Evolutionary conservation across 192 early-diverging fungal genomes (phyloP).

Genomic region (Coemansia sp.): DNA sequence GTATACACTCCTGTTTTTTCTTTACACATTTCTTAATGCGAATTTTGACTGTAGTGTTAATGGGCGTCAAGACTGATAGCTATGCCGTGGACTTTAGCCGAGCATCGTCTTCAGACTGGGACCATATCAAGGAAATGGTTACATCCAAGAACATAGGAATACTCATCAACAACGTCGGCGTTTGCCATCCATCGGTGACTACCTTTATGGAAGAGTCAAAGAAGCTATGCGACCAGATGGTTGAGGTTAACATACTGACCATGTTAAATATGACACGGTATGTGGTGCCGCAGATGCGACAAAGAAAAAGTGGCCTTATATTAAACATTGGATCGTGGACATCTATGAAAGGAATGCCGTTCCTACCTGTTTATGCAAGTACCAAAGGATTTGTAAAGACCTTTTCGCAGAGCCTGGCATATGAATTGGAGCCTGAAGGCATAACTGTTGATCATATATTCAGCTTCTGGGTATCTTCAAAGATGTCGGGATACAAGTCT

Average conservation of each 20-base stretch:
- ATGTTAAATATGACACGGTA: slow-evolving; percentile 77
- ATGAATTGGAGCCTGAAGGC: slow-evolving; percentile 70
- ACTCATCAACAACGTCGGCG: slow-evolving; percentile 90
- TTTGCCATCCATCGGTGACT: slow-evolving; percentile 81
- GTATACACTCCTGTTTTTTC: slow-evolving; percentile 13
- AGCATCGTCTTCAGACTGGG: slow-evolving; percentile 20
- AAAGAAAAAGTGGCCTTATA: slow-evolving; percentile 72
- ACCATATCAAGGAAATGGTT: slow-evolving; percentile 28
- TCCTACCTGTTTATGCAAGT: slow-evolving; percentile 86
- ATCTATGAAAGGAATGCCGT: slow-evolving; percentile 78
- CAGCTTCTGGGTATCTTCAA: slow-evolving; percentile 90
- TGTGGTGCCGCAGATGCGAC: slow-evolving; percentile 76
- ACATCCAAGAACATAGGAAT: slow-evolving; percentile 37
- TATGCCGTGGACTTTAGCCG: slow-evolving; percentile 47
- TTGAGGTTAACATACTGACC: slow-evolving; percentile 79
- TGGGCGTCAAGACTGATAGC: slow-evolving; percentile 25
- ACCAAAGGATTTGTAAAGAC: slow-evolving; percentile 89
- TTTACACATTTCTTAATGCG: too few species aligned
- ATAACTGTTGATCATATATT: slow-evolving; percentile 87
- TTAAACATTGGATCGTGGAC: slow-evolving; percentile 92
- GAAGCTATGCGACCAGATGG: slow-evolving; percentile 68
- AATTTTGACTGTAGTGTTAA: slow-evolving; percentile 19
- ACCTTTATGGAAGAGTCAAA: slow-evolving; percentile 78
- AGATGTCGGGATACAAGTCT: slow-evolving; percentile 89
- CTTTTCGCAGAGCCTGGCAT: slow-evolving; percentile 84